Evolutionary conservation across 2,329 filamentous ascomycete genomes (phyloP), one percentile per base, ranked within the genome.

Genomic region (Exserohilum turcica): DNA sequence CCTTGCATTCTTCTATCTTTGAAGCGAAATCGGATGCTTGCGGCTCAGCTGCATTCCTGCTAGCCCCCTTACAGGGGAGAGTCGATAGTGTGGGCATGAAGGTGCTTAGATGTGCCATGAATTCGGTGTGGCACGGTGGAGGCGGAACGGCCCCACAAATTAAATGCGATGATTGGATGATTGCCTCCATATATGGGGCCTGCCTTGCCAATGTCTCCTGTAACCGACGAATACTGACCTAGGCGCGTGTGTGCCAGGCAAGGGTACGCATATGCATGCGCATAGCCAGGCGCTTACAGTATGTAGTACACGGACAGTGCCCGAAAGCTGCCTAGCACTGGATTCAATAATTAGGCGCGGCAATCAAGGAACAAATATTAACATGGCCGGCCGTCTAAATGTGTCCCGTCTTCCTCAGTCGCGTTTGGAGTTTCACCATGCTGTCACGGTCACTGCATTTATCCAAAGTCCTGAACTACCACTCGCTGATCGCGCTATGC

Each of bases 391-490:
- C n/a, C 18, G 24, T 31, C 18, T 13, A 24, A 24, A 24, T 24
- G 21, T 24, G 21, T 21, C 18, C 12, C 12, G 24, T 44, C 16
- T 5, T 19, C 7, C 16, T 27, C 12, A 45, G 28, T 28, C 27
- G 7, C 6, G 19, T 5, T 35, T 40, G 5, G 45, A 39, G 3
- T n/a, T 21, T 24, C 24, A 35, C 8, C 13, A 54, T 54, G 52
- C 18, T 50, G 27, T 33, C 28, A 16, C 32, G 7, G 15, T 16
- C 39, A 16, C 6, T 13, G 5, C 36, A 44, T 7, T 10, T 46
- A n/a, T 27, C 43, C 18, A 54, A 38, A 38, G 12, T 43, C 1
- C 24, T 51, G 36, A 54, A 45, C 19, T 46, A 54, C 31, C 12
- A 54, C 31, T 13, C 42, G 1, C 5, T 51, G 0, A 24, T 51